Evolutionary conservation across 106 monocot species (phyloP), one percentile per base, ranked within the genome.

Genomic region (Chionographis japonica): DNA sequence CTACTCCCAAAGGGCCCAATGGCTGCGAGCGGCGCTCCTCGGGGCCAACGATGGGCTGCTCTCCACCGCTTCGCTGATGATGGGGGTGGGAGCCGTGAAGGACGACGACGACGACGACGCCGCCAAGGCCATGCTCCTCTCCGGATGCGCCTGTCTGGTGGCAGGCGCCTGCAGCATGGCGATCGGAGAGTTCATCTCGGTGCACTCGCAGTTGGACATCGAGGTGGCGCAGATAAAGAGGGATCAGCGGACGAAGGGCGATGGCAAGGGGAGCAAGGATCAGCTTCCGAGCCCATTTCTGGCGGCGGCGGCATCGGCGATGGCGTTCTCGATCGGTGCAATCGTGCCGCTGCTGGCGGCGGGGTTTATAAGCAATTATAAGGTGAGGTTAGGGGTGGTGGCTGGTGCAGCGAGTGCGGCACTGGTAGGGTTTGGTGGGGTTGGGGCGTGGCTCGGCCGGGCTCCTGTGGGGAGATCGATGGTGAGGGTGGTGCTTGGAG

Each of bases 81-180:
- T 91, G 39, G 84, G 87, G 14, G 81, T 91, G 14, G 87, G 87
- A 35, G 87, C 87, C 52, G 75, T 83, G 3, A 78, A 69, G 67
- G 12, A 63, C 2, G 53, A 50, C 14, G 27, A 27, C 27, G 12
- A 63, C 2, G 53, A 50, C 14, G 27, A 27, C 27, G 27, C 27
- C 27, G 62, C 54, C 35, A 78, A 67, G 49, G 78, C 84, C 54
- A 87, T 87, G 82, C 58, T 87, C 51, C 71, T 82, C 36, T 84
- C 91, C 9, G 91, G 87, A 39, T 18, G 82, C 3, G 87, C 84
- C 10, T 84, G 87, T 6, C 87, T 87, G 5, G 77, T 87, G 2
- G 91, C 91, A 19, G 87, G 91, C 55, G 84, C 87, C 0, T 77
- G 75, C 66, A 91, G 91, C 81, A 91, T 91, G 91, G 91, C 87